Evolutionary conservation across 2,329 filamentous ascomycete genomes (phyloP).

Genomic region (Pseudogymnoascus sp.): DNA sequence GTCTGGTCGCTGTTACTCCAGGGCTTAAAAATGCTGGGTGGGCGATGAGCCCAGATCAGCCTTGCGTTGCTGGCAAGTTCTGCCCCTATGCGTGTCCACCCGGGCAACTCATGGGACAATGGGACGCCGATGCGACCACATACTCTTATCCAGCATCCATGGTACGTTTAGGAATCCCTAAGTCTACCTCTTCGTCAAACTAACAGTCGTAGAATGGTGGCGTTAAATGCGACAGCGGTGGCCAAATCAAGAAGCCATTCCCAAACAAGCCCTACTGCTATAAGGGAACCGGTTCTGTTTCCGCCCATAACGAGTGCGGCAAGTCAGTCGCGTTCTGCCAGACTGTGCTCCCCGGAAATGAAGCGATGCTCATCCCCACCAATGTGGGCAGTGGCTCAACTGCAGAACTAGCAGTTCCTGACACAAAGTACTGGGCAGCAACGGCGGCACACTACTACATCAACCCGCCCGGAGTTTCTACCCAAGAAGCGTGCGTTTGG

Average conservation of each 20-base stretch:
- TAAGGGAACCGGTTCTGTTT: constrained; percentile 55
- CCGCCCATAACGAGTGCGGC: constrained; percentile 57
- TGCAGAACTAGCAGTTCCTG: constrained; percentile 62
- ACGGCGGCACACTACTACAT: constrained; percentile 75
- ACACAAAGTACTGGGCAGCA: constrained; percentile 57
- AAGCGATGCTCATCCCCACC: constrained; percentile 78
- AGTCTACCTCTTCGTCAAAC: neutral
- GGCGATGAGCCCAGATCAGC: constrained; percentile 69
- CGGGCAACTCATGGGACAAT: constrained; percentile 70
- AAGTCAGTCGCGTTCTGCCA: constrained; percentile 64
- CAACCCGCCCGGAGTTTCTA: constrained; percentile 59
- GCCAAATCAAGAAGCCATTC: constrained; percentile 62
- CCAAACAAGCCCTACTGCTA: constrained; percentile 59
- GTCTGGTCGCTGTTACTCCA: constrained; percentile 61
- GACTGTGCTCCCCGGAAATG: constrained; percentile 69
- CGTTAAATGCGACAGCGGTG: constrained; percentile 59
- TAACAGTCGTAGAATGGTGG: constrained; percentile 54
- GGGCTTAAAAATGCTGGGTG: constrained; percentile 59
- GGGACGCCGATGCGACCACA: constrained; percentile 58
- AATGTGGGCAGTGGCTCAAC: constrained; percentile 39
- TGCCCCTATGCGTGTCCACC: constrained; percentile 71
- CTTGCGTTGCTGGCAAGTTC: constrained; percentile 57
- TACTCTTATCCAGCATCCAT: constrained; percentile 65
- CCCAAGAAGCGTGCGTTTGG: constrained; percentile 61
- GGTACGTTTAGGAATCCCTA: constrained; percentile 39